These are phyloP conservation scores for Pythium aquatile DNA, from an alignment of 352 stramenopile species.

Conservation along the genomic window DNA sequence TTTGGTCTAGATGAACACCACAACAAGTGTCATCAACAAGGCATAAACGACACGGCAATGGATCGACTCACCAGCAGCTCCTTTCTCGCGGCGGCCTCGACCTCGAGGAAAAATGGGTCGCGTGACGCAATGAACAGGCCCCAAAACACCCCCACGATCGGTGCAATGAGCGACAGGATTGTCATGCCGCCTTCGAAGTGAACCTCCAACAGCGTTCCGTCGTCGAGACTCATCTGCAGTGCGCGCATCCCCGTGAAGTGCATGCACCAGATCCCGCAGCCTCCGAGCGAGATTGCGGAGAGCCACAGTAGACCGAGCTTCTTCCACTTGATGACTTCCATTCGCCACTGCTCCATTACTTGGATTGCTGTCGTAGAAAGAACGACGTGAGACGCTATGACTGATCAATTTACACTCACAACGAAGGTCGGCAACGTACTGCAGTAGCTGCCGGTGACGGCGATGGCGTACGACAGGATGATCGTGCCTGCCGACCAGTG, in stretches of 20 bases:
- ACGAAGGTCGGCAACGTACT: conserved; percentile 29
- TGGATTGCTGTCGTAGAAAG: conserved; percentile 45
- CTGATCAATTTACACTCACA: not conserved
- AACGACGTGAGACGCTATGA: not conserved
- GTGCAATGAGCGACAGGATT: conserved; percentile 53
- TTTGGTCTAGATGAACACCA: conserved; percentile 20
- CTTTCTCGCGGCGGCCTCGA: conserved; percentile 55
- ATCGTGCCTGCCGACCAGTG: conserved; percentile 45
- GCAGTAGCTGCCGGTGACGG: conserved; percentile 56
- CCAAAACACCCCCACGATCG: conserved; percentile 54
- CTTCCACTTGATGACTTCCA: conserved; percentile 31
- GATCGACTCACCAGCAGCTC: conserved; percentile 32
- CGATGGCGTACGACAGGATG: conserved; percentile 51
- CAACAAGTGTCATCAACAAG: not conserved
- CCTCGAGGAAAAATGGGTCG: conserved; percentile 67
- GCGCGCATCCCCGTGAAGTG: conserved; percentile 76
- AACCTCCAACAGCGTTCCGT: conserved; percentile 42
- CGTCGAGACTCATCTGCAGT: conserved; percentile 39
- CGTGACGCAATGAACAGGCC: conserved; percentile 56
- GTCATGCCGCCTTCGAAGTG: conserved; percentile 57
- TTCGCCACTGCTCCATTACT: conserved; percentile 70
- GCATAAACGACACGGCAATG: conserved; percentile 24
- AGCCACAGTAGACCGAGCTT: conserved; percentile 47
- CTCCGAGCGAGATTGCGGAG: conserved; percentile 48
- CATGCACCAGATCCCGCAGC: conserved; percentile 73